Base-by-base conservation (phyloP, 2,329 filamentous ascomycete genomes). In the Xylaria sp. region DNA sequence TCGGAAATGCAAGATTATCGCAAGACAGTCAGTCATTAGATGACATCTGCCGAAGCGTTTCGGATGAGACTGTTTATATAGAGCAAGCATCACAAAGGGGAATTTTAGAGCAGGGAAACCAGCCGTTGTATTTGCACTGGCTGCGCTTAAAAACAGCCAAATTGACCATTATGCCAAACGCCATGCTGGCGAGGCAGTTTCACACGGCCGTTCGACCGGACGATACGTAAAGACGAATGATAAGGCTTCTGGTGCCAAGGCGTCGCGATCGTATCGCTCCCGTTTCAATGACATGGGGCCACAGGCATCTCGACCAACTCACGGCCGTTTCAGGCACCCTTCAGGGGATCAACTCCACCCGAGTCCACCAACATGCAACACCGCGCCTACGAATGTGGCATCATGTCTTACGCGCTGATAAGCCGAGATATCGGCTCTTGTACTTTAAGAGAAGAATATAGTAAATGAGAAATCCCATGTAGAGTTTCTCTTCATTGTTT, bases 201-300 rank as follows among this genome's bases (percentile, higher is more conserved):
- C 61, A 67, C 18, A 23, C 18, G 20, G 25, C 23, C 41, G 25
- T 50, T n/a, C 15, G 15, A 54, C 51, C 54, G 65, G 6, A 59
- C 60, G 59, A 54, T 59, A 34, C 23, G 20, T 37, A 50, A 25
- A 34, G 18, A n/a, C 20, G 34, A 20, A 66, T 23, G 59, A 48
- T 23, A 23, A 28, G 48, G 10, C n/a, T 13, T n/a, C 46, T 15
- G 23, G 59, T 56, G 68, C 70, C 63, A 70, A 69, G 65, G 39
- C 34, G 51, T 52, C 59, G 55, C 44, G 46, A 56, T 61, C 34
- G 63, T 67, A 61, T 61, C 52, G 63, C 65, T 59, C 52, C 34
- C 63, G 72, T 73, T 70, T 72, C 69, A 70, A 71, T 23, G 37
- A 41, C 60, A 71, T 72, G 70, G 72, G 69, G 66, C 71, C 7